Conservation (phyloP, 768 basidiomycete genomes). For the Kwoniella europaea region DNA sequence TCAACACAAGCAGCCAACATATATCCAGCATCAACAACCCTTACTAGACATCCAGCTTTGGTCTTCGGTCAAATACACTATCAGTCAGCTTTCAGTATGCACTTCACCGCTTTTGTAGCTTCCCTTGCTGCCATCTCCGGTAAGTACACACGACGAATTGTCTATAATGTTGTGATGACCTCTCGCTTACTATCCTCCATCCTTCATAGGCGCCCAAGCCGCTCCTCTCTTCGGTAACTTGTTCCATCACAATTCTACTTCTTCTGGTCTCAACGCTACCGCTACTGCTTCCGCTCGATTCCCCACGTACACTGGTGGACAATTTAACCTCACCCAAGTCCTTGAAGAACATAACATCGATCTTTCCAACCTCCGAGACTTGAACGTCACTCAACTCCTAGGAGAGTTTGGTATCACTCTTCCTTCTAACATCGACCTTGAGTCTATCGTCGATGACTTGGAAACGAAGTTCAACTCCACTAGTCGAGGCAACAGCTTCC, state of each 20-base stretch:
- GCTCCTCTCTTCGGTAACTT: conserved; percentile 1
- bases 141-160: not conserved
- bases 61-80: not conserved
- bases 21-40: not conserved
- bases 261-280: not conserved
- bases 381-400: conserved; percentile 5
- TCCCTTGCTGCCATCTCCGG: conserved; percentile 4
- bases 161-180: not conserved
- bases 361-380: not conserved
- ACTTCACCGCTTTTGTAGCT: conserved; percentile 1
- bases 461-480: conserved; percentile 5
- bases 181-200: not conserved
- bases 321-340: conserved; percentile 6
- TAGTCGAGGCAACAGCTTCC: not conserved
- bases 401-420: conserved; percentile 4
- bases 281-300: conserved; percentile 4
- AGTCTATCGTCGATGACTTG: conserved; percentile 2
- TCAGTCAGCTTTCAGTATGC: not conserved
- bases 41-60: not conserved
- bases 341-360: conserved; percentile 7
- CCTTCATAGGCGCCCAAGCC: not conserved
- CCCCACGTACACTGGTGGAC: not conserved
- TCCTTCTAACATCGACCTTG: conserved; percentile 2
- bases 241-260: conserved; percentile 1
- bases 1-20: not conserved